Conservation (phyloP, 371 early-diverging fungal genomes). For the Mortierella sp. region DNA sequence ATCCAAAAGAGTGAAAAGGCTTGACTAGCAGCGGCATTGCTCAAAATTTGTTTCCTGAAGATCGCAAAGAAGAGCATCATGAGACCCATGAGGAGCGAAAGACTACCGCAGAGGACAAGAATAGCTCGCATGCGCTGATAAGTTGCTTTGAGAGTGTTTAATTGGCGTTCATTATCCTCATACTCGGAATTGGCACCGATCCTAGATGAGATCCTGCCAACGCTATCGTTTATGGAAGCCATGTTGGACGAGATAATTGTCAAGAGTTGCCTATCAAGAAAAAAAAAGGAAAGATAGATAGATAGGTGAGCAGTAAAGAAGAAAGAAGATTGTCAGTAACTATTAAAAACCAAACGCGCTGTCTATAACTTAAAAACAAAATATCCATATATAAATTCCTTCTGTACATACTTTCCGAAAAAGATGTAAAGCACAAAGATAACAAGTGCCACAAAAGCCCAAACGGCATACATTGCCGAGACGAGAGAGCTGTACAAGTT, state of each 20-base stretch:
- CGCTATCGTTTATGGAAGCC: conserved; percentile 52
- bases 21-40: conserved; percentile 36
- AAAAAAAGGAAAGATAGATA: too few species aligned
- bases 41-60: conserved; percentile 40
- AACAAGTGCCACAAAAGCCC: conserved; percentile 8
- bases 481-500: conserved; percentile 4
- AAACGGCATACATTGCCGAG: conserved; percentile 25
- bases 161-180: conserved; percentile 52
- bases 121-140: conserved; percentile 53
- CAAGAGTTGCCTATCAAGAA: conserved; percentile 35
- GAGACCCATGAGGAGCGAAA: conserved; percentile 47
- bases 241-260: conserved; percentile 55
- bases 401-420: conserved; percentile 12
- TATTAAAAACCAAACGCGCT: too few species aligned
- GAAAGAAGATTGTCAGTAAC: too few species aligned
- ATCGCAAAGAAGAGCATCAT: conserved; percentile 57
- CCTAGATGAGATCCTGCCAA: conserved; percentile 43
- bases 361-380: too few species aligned
- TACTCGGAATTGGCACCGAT: conserved; percentile 46
- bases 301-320: too few species aligned
- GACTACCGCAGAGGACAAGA: conserved; percentile 45
- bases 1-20: conserved; percentile 52
- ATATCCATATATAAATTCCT: too few species aligned
- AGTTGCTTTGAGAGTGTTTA: conserved; percentile 52
- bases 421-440: conserved; percentile 26